Percentiles rank a stretch among this genome's conserved stretches.
These are phyloP conservation scores for Xylaria arbuscula DNA, from an alignment of 2,329 filamentous ascomycete species.

Conservation along the genomic window DNA sequence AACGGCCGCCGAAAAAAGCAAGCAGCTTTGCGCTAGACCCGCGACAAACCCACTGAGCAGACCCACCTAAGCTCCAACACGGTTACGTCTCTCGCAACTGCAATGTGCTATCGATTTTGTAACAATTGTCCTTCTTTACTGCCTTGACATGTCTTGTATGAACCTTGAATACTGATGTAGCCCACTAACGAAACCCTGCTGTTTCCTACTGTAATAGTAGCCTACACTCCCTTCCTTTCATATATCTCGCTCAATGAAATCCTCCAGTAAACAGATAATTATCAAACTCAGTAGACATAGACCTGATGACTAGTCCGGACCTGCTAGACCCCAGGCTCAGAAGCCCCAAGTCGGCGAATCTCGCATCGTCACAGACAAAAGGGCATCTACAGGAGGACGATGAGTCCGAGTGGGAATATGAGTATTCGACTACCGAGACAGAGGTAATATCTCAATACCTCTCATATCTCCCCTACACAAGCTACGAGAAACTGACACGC, in stretches of 20 bases:
- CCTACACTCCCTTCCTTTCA: not conserved
- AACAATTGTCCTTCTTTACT: not conserved
- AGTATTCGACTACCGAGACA: slow-evolving; percentile 72
- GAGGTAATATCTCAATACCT: slow-evolving; percentile 57
- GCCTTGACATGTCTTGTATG: slow-evolving; percentile 3
- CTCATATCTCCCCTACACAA: not conserved
- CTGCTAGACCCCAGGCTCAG: slow-evolving; percentile 38
- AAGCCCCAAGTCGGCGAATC: slow-evolving; percentile 25
- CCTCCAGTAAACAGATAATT: slow-evolving; percentile 19
- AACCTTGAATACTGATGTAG: slow-evolving; percentile 14
- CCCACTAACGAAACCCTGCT: slow-evolving; percentile 1
- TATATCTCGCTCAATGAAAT: slow-evolving; percentile 40
- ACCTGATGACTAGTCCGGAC: slow-evolving; percentile 46
- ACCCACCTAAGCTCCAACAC: slow-evolving; percentile 17
- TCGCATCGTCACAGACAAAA: slow-evolving; percentile 15
- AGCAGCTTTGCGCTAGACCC: slow-evolving; percentile 34
- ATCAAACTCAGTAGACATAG: slow-evolving; percentile 37
- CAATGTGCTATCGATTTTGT: too few relatives aligned
- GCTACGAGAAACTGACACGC: slow-evolving; percentile 20
- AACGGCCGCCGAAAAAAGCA: slow-evolving; percentile 38
- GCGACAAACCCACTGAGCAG: not conserved
- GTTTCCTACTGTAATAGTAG: not conserved
- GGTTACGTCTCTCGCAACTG: not conserved
- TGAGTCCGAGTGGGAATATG: slow-evolving; percentile 74
- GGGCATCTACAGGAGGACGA: slow-evolving; percentile 54